phyloP scores from a whole-genome alignment of 768 basidiomycete species.

The Russula earlei region DNA sequence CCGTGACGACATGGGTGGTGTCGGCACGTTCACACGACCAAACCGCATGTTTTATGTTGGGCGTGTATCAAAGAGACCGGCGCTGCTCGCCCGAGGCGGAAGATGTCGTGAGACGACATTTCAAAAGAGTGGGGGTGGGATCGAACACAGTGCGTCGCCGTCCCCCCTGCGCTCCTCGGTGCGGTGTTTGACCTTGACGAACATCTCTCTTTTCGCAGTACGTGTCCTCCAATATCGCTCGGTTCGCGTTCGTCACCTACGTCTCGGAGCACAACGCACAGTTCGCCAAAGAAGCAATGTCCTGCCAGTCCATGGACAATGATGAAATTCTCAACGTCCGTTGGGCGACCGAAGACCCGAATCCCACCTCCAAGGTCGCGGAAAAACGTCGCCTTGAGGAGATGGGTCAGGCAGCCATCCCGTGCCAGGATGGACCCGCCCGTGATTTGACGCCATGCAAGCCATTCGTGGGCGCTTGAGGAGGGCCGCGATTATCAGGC shows the following conservation, averaged over 20 bases:
- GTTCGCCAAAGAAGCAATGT: constrained; percentile 99
- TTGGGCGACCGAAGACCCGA: constrained; percentile 99
- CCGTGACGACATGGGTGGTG: constrained; percentile 99
- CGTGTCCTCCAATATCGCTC: constrained; percentile 89
- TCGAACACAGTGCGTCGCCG: constrained; percentile 76
- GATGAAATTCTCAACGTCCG: constrained; percentile 97
- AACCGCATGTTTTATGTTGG: constrained; percentile 95
- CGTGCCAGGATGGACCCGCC: constrained; percentile 75
- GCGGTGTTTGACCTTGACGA: neutral
- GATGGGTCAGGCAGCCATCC: constrained; percentile 80
- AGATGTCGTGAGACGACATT: constrained; percentile 83
- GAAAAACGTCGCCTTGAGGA: constrained; percentile 81
- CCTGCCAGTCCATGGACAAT: constrained; percentile 93
- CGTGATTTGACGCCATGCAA: constrained; percentile 85
- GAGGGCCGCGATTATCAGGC: constrained; percentile 43
- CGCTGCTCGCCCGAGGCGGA: constrained; percentile 83
- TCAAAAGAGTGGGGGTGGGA: constrained; percentile 92
- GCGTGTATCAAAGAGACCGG: constrained; percentile 88
- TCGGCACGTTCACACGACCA: constrained; percentile 89
- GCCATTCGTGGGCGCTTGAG: constrained; percentile 80
- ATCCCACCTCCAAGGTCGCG: constrained; percentile 78
- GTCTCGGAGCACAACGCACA: constrained; percentile 76
- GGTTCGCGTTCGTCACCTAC: constrained; percentile 96
- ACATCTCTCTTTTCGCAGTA: constrained; percentile 34
- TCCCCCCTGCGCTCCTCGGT: neutral